Evolutionary conservation across 2,329 filamentous ascomycete species (phyloP), one percentile per base, ranked within the genome.

Genomic region (Fusarium praegraminearum): DNA sequence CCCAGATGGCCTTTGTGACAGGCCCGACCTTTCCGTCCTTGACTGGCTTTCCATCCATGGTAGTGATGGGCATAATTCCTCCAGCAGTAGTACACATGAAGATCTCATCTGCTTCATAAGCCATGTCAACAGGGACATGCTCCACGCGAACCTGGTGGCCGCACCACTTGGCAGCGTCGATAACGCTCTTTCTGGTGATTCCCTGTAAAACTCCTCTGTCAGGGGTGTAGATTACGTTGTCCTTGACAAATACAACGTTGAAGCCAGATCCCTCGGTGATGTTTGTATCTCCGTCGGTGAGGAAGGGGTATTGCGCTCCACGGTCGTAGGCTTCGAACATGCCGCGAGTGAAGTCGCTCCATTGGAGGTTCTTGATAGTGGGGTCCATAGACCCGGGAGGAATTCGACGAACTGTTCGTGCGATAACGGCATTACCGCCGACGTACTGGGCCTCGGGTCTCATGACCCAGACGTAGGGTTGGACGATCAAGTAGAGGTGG

Each of bases 71-170:
- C 84, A 86, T 86, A 20, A 86, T 80, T 0, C 84, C 84, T 2
- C 84, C 84, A 0, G 84, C 84, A 16, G 84, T 86, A 0, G 84
- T 86, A 62, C 80, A 85, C 83, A 85, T 85, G 32, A 86, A 81
- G 7, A 85, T 78, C 75, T 86, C 84, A 58, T 86, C 84, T 0
- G 77, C 75, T 9, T 79, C 52, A 47, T 84, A 85, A 0, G 76
- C n/a, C 10, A 28, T 26, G 32, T 63, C 49, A 13, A 63, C 36
- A 1, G 59, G 61, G 24, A 63, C 61, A 36, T 57, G 12, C 28
- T 63, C 61, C 20, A 63, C 12, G 0, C 43, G 78, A 36, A 77
- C 12, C 16, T 82, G 77, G 1, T 63, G 83, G 75, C 77, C 77
- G 4, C 77, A 72, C 0, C 60, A 58, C 2, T 65, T 66, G 2